These are phyloP conservation scores for Metarhizium rileyi DNA, from an alignment of 2,329 filamentous ascomycete genomes.

Conservation along the genomic window DNA sequence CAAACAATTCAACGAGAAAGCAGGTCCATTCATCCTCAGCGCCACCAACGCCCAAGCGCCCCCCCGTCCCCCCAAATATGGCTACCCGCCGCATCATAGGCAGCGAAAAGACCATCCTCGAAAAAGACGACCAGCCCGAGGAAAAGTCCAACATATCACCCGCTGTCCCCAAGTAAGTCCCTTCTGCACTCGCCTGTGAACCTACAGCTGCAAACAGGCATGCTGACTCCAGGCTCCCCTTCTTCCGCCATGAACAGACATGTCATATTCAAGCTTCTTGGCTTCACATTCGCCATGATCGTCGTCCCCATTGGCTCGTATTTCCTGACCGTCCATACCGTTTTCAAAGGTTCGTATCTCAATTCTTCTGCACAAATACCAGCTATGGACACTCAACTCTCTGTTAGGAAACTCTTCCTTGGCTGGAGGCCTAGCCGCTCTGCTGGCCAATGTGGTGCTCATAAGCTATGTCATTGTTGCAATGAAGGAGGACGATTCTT, in stretches of 20 bases:
- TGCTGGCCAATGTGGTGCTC: slow-evolving; percentile 86
- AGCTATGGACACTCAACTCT: slow-evolving; percentile 1
- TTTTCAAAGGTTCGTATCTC: slow-evolving; percentile 69
- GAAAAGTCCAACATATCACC: slow-evolving; percentile 67
- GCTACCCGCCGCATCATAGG: slow-evolving; percentile 57
- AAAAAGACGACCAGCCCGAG: slow-evolving; percentile 42
- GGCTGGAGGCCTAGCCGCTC: slow-evolving; percentile 73
- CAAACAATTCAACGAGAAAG: no score
- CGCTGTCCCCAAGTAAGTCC: slow-evolving; percentile 63
- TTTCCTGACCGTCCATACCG: slow-evolving; percentile 64
- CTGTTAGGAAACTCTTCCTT: slow-evolving; percentile 78
- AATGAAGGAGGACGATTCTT: slow-evolving; percentile 68
- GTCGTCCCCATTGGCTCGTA: slow-evolving; percentile 80
- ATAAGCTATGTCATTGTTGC: slow-evolving; percentile 87
- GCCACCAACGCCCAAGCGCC: no score
- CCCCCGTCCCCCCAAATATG: slow-evolving; percentile 35
- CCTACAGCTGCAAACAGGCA: background rate
- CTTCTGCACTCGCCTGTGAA: slow-evolving; percentile 20
- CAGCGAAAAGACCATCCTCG: slow-evolving; percentile 56
- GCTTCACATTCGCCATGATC: slow-evolving; percentile 88
- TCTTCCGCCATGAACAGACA: slow-evolving; percentile 38
- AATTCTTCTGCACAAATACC: background rate
- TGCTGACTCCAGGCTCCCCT: background rate
- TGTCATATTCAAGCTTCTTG: slow-evolving; percentile 83
- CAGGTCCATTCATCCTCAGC: no score